Evolutionary conservation across 768 basidiomycete species (phyloP), one percentile per base, ranked within the genome.

Genomic region (Jaapia argillacea): DNA sequence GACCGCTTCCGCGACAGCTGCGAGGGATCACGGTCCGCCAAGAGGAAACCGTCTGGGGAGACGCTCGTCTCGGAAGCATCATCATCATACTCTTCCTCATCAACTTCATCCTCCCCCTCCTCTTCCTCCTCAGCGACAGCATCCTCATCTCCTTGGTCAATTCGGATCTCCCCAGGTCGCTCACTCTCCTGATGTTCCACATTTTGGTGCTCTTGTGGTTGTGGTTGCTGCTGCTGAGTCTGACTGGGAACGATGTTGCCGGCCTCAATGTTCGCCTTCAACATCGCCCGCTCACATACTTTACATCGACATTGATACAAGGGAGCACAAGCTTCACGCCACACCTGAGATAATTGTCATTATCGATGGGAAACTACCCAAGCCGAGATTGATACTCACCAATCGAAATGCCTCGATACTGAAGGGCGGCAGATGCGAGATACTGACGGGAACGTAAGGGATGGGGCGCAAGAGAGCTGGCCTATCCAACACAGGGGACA

Each of bases 251-350:
- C 58, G 24, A 57, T 57, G 41, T 62, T 63, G 3, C 64, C 67
- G 36, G 64, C 59, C 20, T 61, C 62, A 23, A 69, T 65, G 45
- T 74, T 77, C 4, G 72, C 74, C 39, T 64, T 63, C 21, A 69
- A 58, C 56, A 75, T 71, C 5, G 84, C 77, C 21, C 85, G 75
- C 48, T 83, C 76, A 56, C 84, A 86, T 31, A 85, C 77, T n/a
- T 68, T 65, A 56, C 84, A 85, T 41, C 75, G 70, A 54, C 84
- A 86, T 36, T 81, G 76, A 54, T 79, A 86, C 35, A 86, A 50
- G 0, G 81, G 83, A 3, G 73, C 68, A 56, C 79, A 84, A 0
- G 81, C 84, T 46, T 85, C 82, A 28, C 80, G 69, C 84, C 84
- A 86, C 6, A 75, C 68, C 83, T 85, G 54, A 39, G 50, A 41